Evolutionary conservation across 2,329 filamentous ascomycete genomes (phyloP).

Genomic region (Davidsoniella virescens): DNA sequence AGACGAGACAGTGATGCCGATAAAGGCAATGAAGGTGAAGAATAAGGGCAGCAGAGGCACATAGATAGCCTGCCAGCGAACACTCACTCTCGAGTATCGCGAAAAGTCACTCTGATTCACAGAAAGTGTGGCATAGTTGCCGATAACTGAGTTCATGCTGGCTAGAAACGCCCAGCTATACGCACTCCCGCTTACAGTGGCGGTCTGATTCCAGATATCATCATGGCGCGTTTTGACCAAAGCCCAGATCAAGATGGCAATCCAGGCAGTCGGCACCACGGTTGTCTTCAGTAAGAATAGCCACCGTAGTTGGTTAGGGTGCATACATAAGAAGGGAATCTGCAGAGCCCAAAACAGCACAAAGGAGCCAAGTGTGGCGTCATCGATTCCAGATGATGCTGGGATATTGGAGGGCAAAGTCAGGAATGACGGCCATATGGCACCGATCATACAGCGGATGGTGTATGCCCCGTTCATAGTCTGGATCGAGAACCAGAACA

Average conservation of each 20-base stretch:
- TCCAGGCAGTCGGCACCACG: constrained; percentile 12
- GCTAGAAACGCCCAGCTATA: constrained; percentile 28
- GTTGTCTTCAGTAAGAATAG: constrained; percentile 27
- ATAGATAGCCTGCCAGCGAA: constrained; percentile 11
- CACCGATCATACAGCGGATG: constrained; percentile 18
- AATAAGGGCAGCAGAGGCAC: constrained; percentile 23
- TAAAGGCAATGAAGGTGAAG: constrained; percentile 25
- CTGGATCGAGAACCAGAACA: constrained; percentile 21
- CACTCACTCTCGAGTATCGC: constrained; percentile 15
- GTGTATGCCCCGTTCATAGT: constrained; percentile 19
- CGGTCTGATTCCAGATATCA: constrained; percentile 15
- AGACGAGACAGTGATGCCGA: constrained; percentile 27
- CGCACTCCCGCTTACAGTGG: constrained; percentile 23
- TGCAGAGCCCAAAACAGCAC: constrained; percentile 32
- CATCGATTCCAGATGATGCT: constrained; percentile 18
- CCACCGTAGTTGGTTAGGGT: constrained; percentile 25
- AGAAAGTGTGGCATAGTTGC: constrained; percentile 31
- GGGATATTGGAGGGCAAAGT: constrained; percentile 24
- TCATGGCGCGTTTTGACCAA: constrained; percentile 7
- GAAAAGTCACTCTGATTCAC: constrained; percentile 32
- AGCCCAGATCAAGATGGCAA: constrained; percentile 25
- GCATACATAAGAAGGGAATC: constrained; percentile 27
- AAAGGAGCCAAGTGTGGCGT: constrained; percentile 25
- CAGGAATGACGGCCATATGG: constrained; percentile 26
- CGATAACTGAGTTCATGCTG: constrained; percentile 30